Percentiles rank a stretch among this genome's conserved stretches.
Conservation (phyloP, 352 stramenopile genomes). For the Pythium coloratum region DNA sequence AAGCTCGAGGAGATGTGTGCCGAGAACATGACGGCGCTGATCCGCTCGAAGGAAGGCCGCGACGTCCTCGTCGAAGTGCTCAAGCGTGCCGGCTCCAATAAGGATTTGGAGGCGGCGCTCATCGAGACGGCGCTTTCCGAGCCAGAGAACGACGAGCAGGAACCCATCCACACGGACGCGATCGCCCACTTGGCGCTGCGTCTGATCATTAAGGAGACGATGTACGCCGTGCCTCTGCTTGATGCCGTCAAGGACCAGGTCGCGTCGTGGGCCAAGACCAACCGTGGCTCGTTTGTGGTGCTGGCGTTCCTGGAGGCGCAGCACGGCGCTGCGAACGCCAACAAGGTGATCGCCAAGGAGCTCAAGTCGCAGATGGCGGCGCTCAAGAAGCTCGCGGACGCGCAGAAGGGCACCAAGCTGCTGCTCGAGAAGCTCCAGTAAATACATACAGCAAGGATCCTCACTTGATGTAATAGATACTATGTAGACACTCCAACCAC, state of each 20-base stretch:
- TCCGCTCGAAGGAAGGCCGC: conserved; percentile 80
- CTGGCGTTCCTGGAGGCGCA: conserved; percentile 78
- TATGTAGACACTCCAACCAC: not conserved
- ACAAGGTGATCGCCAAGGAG: conserved; percentile 54
- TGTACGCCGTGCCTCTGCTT: conserved; percentile 54
- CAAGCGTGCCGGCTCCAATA: conserved; percentile 49
- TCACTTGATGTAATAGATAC: conserved; percentile 8
- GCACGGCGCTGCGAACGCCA: conserved; percentile 46
- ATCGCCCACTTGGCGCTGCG: conserved; percentile 75
- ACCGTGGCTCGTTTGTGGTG: conserved; percentile 84
- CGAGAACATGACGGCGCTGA: conserved; percentile 54
- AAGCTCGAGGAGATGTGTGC: conserved; percentile 82
- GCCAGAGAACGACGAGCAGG: conserved; percentile 38
- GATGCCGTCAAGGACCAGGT: conserved; percentile 48
- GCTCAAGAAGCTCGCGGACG: conserved; percentile 56
- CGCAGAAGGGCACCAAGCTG: conserved; percentile 80
- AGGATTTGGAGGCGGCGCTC: conserved; percentile 49
- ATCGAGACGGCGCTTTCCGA: conserved; percentile 46
- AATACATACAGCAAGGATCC: conserved; percentile 32
- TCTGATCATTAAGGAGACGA: conserved; percentile 76
- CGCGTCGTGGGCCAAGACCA: conserved; percentile 54
- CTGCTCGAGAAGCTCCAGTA: conserved; percentile 80
- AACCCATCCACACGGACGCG: conserved; percentile 70
- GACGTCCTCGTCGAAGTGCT: conserved; percentile 82
- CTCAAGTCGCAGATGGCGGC: conserved; percentile 57